Percentiles rank a stretch among this genome's conserved stretches.
phyloP scores from a whole-genome alignment of 2,329 filamentous ascomycete species.

The Cytospora paraplurivora region DNA sequence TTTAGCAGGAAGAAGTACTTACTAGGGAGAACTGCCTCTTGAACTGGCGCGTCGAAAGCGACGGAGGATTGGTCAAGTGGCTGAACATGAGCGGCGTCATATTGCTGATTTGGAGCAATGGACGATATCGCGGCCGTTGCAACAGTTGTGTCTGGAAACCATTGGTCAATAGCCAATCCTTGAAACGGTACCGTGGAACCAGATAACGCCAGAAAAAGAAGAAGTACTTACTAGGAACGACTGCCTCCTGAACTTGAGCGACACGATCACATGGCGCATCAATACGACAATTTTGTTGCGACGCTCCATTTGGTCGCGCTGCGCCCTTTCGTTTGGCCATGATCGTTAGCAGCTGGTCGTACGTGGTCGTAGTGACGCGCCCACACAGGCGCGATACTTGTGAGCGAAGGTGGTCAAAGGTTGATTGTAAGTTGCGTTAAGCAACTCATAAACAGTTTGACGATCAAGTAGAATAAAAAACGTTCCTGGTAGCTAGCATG shows the following conservation, averaged over 20 bases:
- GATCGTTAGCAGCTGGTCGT: background rate
- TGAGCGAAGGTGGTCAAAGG: background rate
- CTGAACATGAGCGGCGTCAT: background rate
- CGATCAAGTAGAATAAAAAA: constrained; percentile 1
- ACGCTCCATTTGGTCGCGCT: background rate
- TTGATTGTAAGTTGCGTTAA: background rate
- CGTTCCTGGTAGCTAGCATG: background rate
- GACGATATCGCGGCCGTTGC: background rate
- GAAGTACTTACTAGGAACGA: background rate
- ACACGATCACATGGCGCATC: background rate
- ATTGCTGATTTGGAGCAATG: background rate
- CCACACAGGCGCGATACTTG: background rate
- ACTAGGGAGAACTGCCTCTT: no score
- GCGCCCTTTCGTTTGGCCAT: background rate
- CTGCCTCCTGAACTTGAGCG: background rate
- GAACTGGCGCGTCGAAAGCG: no score
- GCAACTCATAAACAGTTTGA: background rate
- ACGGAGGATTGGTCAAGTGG: background rate
- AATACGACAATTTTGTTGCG: background rate
- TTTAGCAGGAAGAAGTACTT: no score
- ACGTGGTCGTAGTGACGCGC: background rate
- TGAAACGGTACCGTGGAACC: background rate
- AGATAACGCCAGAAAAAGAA: background rate
- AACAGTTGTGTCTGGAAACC: background rate
- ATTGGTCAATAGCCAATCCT: background rate